A percentile compares a stretch with the other conserved stretches of the same genome.
phyloP scores from a whole-genome alignment of 2,329 filamentous ascomycete genomes.

The Venturia carpophila region DNA sequence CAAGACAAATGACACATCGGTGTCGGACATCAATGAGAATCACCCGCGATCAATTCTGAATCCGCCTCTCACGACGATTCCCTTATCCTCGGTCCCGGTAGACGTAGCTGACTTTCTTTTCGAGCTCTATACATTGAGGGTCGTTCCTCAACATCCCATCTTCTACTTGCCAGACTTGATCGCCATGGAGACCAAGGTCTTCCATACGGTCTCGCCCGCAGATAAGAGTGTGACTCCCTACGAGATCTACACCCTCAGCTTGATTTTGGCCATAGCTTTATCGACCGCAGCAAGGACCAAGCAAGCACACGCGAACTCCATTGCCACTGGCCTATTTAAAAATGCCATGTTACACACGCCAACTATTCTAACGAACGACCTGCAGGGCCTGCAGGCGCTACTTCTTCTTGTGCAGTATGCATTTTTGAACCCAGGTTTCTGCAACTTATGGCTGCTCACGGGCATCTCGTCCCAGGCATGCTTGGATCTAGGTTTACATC shows the following conservation, averaged over 20 bases:
- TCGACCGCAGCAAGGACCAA: slow-evolving; percentile 30
- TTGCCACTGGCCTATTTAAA: slow-evolving; percentile 28
- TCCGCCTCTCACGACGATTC: slow-evolving; percentile 26
- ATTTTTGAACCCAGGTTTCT: slow-evolving; percentile 31
- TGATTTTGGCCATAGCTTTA: slow-evolving; percentile 32
- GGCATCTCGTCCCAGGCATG: slow-evolving; percentile 32
- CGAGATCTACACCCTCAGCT: slow-evolving; percentile 30
- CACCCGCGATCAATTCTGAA: slow-evolving; percentile 32
- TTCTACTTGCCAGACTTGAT: slow-evolving; percentile 30
- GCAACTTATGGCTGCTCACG: slow-evolving; percentile 32
- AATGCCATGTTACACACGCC: slow-evolving; percentile 33
- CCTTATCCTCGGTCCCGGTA: slow-evolving; percentile 27
- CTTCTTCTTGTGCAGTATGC: slow-evolving; percentile 31
- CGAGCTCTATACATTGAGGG: slow-evolving; percentile 28
- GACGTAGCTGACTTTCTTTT: slow-evolving; percentile 29
- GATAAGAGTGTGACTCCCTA: slow-evolving; percentile 25
- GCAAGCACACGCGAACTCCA: slow-evolving; percentile 28
- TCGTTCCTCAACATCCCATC: slow-evolving; percentile 33
- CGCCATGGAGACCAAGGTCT: slow-evolving; percentile 19
- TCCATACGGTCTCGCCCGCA: slow-evolving; percentile 29
- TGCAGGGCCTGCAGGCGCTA: slow-evolving; percentile 30
- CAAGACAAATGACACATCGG: slow-evolving; percentile 21
- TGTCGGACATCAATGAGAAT: slow-evolving; percentile 31
- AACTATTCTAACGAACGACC: slow-evolving; percentile 31
- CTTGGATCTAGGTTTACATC: slow-evolving; percentile 31